Base-by-base conservation (phyloP, 2,329 filamentous ascomycete species). In the Claviceps arundinis region DNA sequence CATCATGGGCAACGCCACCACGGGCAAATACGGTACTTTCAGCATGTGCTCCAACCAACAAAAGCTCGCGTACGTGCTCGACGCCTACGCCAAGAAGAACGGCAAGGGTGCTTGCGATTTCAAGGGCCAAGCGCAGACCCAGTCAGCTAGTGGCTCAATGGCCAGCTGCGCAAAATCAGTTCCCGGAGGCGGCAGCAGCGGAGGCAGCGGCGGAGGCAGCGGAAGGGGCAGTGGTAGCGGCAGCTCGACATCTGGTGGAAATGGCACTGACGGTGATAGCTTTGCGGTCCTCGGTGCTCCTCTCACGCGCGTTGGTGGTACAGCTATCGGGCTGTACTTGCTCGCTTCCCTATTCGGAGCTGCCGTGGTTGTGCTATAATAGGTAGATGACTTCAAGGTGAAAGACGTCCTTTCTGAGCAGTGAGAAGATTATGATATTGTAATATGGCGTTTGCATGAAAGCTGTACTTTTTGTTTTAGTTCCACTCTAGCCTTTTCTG, bases 41-140 rank as follows among this genome's bases (percentile, higher is more conserved):
- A 80, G 81, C 68, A 88, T 89, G 81, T 94, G 87, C 74, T 73
- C 75, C 59, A 63, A 78, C 61, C 74, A 76, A 59, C 75, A 87
- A 69, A 80, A 89, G 75, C 79, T 94, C 42, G 80, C 79, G 53
- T 89, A 79, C 65, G 84, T 81, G 48, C 77, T 90, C 58, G 81
- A 90, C 71, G 70, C 79, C 60, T 91, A 90, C 75, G 87, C 85
- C 73, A 64, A 74, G 59, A 68, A 66, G 58, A 74, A 82, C 62
- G 71, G 75, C 59, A 73, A 73, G 56, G 68, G 70, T 48, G 64
- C 70, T 37, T 94, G 87, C 65, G 74, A 81, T 73, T 90, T 90
- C 69, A 71, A 76, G 53, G 84, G 86, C 60, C 71, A 81, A 60
- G 87, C 84, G 48, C 71, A 72, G 53, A 71, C 76, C 51, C 76